Evolutionary conservation across 306 rosid species (phyloP).

Genomic region (Mimosa pudica): DNA sequence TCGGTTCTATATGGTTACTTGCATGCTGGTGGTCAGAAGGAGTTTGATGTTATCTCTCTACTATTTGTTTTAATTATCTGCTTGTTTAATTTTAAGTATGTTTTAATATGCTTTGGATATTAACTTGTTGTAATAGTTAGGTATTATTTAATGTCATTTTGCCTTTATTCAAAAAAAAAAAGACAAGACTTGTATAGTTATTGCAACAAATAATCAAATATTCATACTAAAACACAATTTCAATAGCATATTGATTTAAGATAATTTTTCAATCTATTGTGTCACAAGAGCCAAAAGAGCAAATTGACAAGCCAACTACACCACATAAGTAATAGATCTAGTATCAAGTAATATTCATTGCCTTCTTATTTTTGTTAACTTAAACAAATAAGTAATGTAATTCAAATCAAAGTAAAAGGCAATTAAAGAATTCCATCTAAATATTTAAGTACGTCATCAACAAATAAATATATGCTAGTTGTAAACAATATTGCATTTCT

Average conservation of each 20-base stretch:
- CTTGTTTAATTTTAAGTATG: too few relatives aligned
- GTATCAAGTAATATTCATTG: conserved; percentile 66
- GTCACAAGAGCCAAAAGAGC: conserved; percentile 84
- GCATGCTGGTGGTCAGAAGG: too few relatives aligned
- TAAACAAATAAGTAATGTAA: conserved; percentile 28
- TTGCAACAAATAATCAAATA: conserved; percentile 36
- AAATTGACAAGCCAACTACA: conserved; percentile 78
- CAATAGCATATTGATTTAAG: background rate
- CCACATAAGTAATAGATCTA: conserved; percentile 88
- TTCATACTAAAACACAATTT: background rate
- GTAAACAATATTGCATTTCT: conserved; percentile 18
- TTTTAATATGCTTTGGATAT: too few relatives aligned
- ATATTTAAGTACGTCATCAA: conserved; percentile 24
- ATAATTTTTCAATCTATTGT: conserved; percentile 57
- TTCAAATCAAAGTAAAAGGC: background rate
- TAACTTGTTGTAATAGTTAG: too few relatives aligned
- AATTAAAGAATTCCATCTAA: conserved; percentile 21
- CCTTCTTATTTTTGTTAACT: conserved; percentile 80
- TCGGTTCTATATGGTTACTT: too few relatives aligned
- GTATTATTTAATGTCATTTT: too few relatives aligned
- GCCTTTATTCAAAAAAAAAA: too few relatives aligned
- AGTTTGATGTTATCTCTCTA: too few relatives aligned
- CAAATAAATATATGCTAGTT: conserved; percentile 19
- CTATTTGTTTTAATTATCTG: too few relatives aligned
- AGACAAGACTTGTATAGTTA: conserved; percentile 70